Evolutionary conservation across 2,329 filamentous ascomycete species (phyloP).

Genomic region (Colletotrichum euphorbiae): DNA sequence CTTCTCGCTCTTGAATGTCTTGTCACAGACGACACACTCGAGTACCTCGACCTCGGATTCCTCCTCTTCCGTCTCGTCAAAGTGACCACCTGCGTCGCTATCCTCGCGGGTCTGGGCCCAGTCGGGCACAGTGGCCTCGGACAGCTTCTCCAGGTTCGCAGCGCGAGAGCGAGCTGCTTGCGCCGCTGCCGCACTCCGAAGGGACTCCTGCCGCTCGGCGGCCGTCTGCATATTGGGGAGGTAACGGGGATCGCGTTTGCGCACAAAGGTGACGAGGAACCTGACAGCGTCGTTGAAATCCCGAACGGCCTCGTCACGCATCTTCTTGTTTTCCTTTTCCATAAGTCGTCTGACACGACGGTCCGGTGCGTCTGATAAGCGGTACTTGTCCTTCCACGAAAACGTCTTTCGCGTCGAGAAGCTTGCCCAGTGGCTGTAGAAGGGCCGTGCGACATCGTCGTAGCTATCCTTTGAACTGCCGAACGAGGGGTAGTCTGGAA

Average conservation of each 20-base stretch:
- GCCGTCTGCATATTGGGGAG: conserved; percentile 81
- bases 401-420: conserved; percentile 90
- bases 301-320: conserved; percentile 82
- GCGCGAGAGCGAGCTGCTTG: conserved; percentile 87
- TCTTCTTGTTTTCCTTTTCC: conserved; percentile 93
- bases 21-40: conserved; percentile 82
- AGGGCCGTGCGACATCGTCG: conserved; percentile 80
- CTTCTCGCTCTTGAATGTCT: conserved; percentile 88
- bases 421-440: conserved; percentile 83
- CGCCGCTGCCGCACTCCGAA: conserved; percentile 82
- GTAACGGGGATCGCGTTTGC: conserved; percentile 91
- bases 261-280: conserved; percentile 86
- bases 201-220: conserved; percentile 80
- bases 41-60: conserved; percentile 70
- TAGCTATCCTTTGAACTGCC: conserved; percentile 81
- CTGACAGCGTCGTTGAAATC: conserved; percentile 95
- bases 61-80: conserved; percentile 68
- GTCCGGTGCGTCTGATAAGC: conserved; percentile 87
- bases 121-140: conserved; percentile 73
- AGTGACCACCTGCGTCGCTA: conserved; percentile 59
- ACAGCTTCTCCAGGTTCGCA: conserved; percentile 80
- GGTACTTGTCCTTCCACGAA: conserved; percentile 88
- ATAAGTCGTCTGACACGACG: conserved; percentile 83
- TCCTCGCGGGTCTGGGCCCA: conserved; percentile 76
- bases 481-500: conserved; percentile 82